Evolutionary conservation across 306 rosid genomes (phyloP), one percentile per base, ranked within the genome.

Genomic region (Dicorynia guianensis): DNA sequence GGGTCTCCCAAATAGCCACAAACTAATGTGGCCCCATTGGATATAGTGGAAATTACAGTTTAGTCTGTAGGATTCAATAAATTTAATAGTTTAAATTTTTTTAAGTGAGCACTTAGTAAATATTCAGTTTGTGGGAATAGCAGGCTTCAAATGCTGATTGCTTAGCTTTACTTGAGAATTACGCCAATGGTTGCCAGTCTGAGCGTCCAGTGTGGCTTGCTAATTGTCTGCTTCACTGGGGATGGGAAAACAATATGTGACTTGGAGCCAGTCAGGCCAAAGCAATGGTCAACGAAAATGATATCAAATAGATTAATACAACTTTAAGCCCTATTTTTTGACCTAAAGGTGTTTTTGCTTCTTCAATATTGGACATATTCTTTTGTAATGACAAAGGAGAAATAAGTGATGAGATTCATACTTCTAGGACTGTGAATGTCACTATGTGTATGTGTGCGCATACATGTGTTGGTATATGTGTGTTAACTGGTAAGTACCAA

Each of bases 291-390:
- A 0, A 6, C 38, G 20, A 30, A 57, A 46, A 62, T 8, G 6
- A 48, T 49, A 48, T 49, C 38, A 50, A 57, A 17, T 63, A 19
- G 43, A 50, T 61, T 4, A 72, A 43, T 25, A 34, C 33, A 71
- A 40, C 46, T 71, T 20, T 60, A 60, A 4, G 15, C 15, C 66
- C 9, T 46, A 43, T 6, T 66, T 61, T 48, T 25, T 25, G 30
- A 25, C 30, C 1, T 1, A 25, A 25, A 25, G 30, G 30, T 25
- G 30, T 25, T 25, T 25, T 25, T 25, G 30, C 30, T 25, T 25
- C 46, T 40, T 40, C 46, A 40, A 40, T 5, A 40, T 40, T 3
- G 46, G 10, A 8, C 1, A 5, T 8, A 40, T 40, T 40, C 46
- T 40, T 5, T 40, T 5, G 1, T 40, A 49, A 13, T 74, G 57